These are phyloP conservation scores for Hymenoscyphus linearis DNA, from an alignment of 2,329 filamentous ascomycete genomes.

Conservation along the genomic window DNA sequence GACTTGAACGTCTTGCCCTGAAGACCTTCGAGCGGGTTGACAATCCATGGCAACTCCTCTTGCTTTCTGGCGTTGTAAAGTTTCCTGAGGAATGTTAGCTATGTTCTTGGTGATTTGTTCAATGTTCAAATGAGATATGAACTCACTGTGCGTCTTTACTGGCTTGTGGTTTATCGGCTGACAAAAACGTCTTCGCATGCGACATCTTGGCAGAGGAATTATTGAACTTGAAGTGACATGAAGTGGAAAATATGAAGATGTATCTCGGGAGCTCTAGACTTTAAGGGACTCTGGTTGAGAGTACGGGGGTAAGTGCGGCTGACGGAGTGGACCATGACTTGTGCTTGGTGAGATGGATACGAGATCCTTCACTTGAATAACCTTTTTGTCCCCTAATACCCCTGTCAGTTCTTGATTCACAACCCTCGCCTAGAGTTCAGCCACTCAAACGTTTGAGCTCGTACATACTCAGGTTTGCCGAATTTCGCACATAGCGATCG, in stretches of 20 bases:
- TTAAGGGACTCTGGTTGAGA: neutral
- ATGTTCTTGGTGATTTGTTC: neutral
- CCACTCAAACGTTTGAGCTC: neutral
- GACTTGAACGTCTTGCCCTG: conserved; percentile 9
- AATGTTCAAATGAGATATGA: neutral
- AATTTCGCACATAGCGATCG: neutral
- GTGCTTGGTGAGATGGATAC: neutral
- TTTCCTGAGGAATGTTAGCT: conserved; percentile 3
- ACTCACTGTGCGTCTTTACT: conserved; percentile 3
- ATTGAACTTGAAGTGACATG: neutral
- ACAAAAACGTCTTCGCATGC: neutral
- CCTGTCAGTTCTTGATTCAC: neutral
- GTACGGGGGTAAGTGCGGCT: neutral
- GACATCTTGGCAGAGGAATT: conserved; percentile 3
- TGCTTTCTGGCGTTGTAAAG: conserved; percentile 8
- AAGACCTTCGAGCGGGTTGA: conserved; percentile 9
- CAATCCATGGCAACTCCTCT: conserved; percentile 10
- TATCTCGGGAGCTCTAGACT: neutral
- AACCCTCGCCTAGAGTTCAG: neutral
- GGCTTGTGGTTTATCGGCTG: neutral
- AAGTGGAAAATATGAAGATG: neutral
- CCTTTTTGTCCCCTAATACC: neutral
- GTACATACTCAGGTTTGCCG: neutral
- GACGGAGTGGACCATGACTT: neutral
- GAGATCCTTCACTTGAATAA: neutral